phyloP scores from a whole-genome alignment of 1,284 basidiomycete genomes.

The Vanrija humicola region DNA sequence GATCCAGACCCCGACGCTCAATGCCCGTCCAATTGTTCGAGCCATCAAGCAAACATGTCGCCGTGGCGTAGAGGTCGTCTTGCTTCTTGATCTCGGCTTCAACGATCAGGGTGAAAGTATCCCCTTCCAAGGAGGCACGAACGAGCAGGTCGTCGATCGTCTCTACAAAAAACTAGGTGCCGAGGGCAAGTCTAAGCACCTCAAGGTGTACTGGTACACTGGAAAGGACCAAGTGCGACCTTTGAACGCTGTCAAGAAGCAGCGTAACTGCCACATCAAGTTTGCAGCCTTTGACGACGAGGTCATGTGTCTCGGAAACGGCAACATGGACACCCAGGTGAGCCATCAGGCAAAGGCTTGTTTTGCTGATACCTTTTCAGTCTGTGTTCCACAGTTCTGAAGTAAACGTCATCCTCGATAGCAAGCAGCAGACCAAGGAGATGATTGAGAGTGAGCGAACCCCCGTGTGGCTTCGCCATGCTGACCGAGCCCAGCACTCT shows the following conservation, averaged over 20 bases:
- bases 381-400: slow-evolving; percentile 76
- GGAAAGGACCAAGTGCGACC: slow-evolving; percentile 61
- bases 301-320: slow-evolving; percentile 63
- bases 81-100: slow-evolving; percentile 65
- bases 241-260: slow-evolving; percentile 65
- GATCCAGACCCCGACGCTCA: slow-evolving; percentile 73
- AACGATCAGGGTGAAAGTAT: slow-evolving; percentile 62
- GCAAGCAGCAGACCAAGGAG: slow-evolving; percentile 57
- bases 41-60: slow-evolving; percentile 64
- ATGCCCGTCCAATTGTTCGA: slow-evolving; percentile 64
- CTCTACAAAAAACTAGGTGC: slow-evolving; percentile 59
- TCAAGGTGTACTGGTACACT: slow-evolving; percentile 64
- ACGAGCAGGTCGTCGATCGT: slow-evolving; percentile 66
- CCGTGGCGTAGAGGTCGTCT: slow-evolving; percentile 62
- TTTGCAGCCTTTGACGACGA: slow-evolving; percentile 68
- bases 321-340: slow-evolving; percentile 35
- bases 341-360: background rate
- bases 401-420: slow-evolving; percentile 71
- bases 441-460: slow-evolving; percentile 55
- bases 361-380: slow-evolving; percentile 53
- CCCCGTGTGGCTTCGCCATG: no score
- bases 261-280: slow-evolving; percentile 74
- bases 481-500: slow-evolving; percentile 50
- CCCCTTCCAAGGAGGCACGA: slow-evolving; percentile 74
- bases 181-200: slow-evolving; percentile 54